Base-by-base conservation (phyloP, 2,329 filamentous ascomycete genomes). In the Aphanocladium album region DNA sequence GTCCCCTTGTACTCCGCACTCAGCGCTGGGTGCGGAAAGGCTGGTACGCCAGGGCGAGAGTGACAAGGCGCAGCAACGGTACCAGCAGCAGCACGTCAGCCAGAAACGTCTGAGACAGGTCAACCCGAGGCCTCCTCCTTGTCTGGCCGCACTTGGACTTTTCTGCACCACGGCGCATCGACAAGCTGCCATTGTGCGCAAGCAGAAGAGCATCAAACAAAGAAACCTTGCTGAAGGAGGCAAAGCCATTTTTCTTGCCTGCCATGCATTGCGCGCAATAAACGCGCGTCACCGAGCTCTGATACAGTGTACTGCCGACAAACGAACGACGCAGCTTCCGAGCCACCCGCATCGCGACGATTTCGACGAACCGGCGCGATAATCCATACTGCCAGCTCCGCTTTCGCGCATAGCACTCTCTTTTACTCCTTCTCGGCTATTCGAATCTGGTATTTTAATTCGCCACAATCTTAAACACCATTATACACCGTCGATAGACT, bases 11-110 rank as follows among this genome's bases (percentile, higher is more conserved):
- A 6, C 47, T 8, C 27, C 47, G 23, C 25, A 30, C 47, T 23
- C 30, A 6, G 49, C 46, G 43, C n/a, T 46, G 19, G n/a, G 7
- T 30, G 5, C 37, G 39, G 5, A 43, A 43, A 43, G 5, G 14
- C 7, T 19, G n/a, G 39, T 16, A 8, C 7, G 39, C 5, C 6
- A 6, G 33, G n/a, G 39, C 17, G 14, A 16, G 7, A 37, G 27
- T 17, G 12, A 41, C 21, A 49, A 39, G 45, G 54, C 45, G 54
- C 54, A 47, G 35, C 46, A 50, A 33, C 27, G 4, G 25, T n/a
- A n/a, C n/a, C n/a, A n/a, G n/a, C n/a, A n/a, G n/a, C n/a, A 27
- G 54, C 55, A 57, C 45, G 55, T 49, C 55, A 57, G 53, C 53
- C 43, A 50, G 45, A 57, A 41, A 50, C 45, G 19, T 33, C 27